phyloP scores from a whole-genome alignment of 352 stramenopile species.

The Plasmopara viticola region DNA sequence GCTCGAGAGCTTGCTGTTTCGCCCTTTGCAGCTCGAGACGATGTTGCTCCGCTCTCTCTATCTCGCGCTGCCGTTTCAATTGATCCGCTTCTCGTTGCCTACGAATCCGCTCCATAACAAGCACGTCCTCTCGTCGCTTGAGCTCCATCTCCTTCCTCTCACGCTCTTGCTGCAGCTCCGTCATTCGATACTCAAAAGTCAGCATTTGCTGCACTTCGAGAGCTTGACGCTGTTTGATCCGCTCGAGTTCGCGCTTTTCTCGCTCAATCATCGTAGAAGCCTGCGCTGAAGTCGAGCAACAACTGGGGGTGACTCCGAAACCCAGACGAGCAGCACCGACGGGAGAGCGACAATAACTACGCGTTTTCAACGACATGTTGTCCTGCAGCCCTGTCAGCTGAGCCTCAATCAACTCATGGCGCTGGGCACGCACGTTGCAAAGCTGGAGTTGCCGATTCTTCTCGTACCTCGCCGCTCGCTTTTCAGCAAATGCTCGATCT shows the following conservation, averaged over 20 bases:
- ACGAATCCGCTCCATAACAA: conserved; percentile 30
- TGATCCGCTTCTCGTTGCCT: conserved; percentile 55
- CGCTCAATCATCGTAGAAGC: conserved; percentile 59
- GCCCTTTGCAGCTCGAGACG: conserved; percentile 40
- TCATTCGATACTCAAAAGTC: conserved; percentile 58
- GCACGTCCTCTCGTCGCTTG: conserved; percentile 36
- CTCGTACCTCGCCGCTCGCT: conserved; percentile 57
- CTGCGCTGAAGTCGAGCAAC: conserved; percentile 1
- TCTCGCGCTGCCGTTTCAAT: conserved; percentile 33
- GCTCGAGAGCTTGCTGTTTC: conserved; percentile 32
- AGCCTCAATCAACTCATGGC: conserved; percentile 53
- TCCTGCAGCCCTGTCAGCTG: conserved; percentile 35
- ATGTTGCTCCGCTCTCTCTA: conserved; percentile 50
- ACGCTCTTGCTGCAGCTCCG: conserved; percentile 43
- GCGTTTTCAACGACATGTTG: conserved; percentile 44
- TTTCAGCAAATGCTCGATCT: conserved; percentile 34
- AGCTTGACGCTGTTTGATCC: conserved; percentile 60
- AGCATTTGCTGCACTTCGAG: conserved; percentile 72
- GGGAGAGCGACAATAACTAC: conserved; percentile 55
- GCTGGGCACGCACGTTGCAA: conserved; percentile 38
- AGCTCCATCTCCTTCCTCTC: conserved; percentile 46
- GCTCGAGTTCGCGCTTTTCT: conserved; percentile 60
- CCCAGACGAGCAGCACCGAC: conserved; percentile 16
- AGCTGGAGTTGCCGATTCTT: conserved; percentile 48
- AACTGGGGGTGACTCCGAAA: neutral